Evolutionary conservation across 2,329 filamentous ascomycete genomes (phyloP).

Genomic region (Cordyceps javanica): DNA sequence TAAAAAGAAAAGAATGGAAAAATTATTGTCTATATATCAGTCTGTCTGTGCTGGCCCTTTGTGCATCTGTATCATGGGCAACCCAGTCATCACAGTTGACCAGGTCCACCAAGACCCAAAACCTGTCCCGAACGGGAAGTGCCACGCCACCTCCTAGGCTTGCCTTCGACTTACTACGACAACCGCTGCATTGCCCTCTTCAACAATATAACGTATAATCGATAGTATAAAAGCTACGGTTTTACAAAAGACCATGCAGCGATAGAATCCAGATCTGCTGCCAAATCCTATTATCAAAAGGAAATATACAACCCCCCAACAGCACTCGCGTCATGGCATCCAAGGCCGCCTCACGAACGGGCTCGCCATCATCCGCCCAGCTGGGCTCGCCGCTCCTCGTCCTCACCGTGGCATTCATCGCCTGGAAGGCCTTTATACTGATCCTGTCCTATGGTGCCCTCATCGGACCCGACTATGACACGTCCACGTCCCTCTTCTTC

Average conservation of each 20-base stretch:
- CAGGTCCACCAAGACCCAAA: neutral
- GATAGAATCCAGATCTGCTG: no score
- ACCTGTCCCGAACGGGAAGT: neutral
- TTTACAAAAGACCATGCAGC: no score
- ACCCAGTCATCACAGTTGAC: no score
- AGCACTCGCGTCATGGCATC: neutral
- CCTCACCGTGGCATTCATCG: constrained; percentile 38
- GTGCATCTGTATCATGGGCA: no score
- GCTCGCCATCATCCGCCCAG: neutral
- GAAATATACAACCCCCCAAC: no score
- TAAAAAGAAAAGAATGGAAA: no score
- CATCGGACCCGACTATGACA: constrained; percentile 65
- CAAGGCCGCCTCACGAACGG: neutral
- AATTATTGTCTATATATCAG: no score
- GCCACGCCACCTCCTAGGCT: neutral
- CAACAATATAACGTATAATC: no score
- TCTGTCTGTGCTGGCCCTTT: no score
- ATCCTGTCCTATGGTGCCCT: constrained; percentile 46
- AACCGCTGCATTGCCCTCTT: no score
- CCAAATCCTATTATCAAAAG: no score
- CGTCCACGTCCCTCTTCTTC: constrained; percentile 55
- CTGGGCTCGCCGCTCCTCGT: constrained; percentile 19
- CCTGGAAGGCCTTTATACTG: constrained; percentile 65
- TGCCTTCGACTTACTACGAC: neutral
- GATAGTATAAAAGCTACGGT: no score